phyloP scores from a whole-genome alignment of 2,329 filamentous ascomycete species.

The Colletotrichum somersetense region DNA sequence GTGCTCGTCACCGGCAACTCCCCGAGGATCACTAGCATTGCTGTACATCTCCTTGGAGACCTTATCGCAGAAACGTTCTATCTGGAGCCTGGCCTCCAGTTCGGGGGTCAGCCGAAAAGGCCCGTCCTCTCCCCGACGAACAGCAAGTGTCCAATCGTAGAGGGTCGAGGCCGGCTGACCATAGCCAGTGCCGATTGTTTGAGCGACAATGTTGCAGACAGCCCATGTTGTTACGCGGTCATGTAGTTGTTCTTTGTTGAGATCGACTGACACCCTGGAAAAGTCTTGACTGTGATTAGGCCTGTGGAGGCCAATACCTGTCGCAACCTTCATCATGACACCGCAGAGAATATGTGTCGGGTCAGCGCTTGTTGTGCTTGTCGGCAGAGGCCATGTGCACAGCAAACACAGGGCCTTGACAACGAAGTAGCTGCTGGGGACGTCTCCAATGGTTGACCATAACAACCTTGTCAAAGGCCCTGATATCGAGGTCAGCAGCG shows the following conservation, averaged over 20 bases:
- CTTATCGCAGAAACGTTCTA: constrained; percentile 82
- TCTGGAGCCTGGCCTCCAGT: constrained; percentile 75
- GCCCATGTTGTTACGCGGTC: constrained; percentile 87
- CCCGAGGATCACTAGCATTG: constrained; percentile 79
- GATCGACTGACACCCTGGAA: constrained; percentile 78
- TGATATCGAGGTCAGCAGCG: constrained; percentile 75
- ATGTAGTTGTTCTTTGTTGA: constrained; percentile 83
- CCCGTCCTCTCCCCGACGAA: constrained; percentile 70
- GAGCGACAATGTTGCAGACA: constrained; percentile 86
- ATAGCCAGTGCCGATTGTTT: constrained; percentile 85
- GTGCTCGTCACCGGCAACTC: constrained; percentile 76
- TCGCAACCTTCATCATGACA: constrained; percentile 89
- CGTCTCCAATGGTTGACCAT: constrained; percentile 82
- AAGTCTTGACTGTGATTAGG: constrained; percentile 88
- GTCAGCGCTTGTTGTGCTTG: constrained; percentile 83
- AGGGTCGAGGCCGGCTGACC: constrained; percentile 83
- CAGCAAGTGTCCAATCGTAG: constrained; percentile 80
- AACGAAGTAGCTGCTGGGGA: constrained; percentile 83
- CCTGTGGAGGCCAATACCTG: constrained; percentile 84
- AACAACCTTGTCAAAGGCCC: constrained; percentile 77
- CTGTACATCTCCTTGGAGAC: constrained; percentile 85
- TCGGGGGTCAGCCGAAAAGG: constrained; percentile 71
- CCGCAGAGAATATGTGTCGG: constrained; percentile 86
- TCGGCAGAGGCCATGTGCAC: constrained; percentile 86
- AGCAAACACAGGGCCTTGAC: constrained; percentile 85